Conservation (phyloP, 441 rosid genomes). For the Rhodomyrtus psidioides region DNA sequence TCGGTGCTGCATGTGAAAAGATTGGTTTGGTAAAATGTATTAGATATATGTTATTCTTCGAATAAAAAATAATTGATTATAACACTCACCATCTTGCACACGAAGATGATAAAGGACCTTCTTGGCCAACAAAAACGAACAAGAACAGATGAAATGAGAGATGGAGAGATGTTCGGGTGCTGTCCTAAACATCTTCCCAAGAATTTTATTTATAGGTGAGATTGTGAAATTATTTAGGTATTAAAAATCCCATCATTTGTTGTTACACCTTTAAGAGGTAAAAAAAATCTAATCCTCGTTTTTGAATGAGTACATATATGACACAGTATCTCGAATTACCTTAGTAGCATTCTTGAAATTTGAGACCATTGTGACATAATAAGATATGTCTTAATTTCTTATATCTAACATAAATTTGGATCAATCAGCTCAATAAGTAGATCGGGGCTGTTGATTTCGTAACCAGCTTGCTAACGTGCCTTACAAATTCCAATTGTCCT, state of each 20-base stretch:
- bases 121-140: too few species aligned
- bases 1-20: too few species aligned
- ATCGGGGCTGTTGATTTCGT: background rate
- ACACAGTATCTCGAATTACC: background rate
- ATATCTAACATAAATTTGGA: background rate
- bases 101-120: too few species aligned
- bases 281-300: background rate
- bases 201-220: background rate
- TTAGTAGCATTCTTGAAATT: background rate
- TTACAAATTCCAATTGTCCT: background rate
- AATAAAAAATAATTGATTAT: background rate
- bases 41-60: too few species aligned
- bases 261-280: background rate
- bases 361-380: rapidly evolving
- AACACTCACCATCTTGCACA: background rate
- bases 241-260: background rate
- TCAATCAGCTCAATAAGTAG: background rate
- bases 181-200: background rate
- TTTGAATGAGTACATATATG: background rate
- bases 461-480: background rate
- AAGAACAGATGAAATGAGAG: background rate
- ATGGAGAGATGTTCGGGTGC: background rate
- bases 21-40: too few species aligned
- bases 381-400: background rate
- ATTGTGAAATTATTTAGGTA: background rate